A percentile compares a stretch with the other conserved stretches of the same genome.
Conservation (phyloP, 768 basidiomycete genomes). For the Boletus eberwhitei region DNA sequence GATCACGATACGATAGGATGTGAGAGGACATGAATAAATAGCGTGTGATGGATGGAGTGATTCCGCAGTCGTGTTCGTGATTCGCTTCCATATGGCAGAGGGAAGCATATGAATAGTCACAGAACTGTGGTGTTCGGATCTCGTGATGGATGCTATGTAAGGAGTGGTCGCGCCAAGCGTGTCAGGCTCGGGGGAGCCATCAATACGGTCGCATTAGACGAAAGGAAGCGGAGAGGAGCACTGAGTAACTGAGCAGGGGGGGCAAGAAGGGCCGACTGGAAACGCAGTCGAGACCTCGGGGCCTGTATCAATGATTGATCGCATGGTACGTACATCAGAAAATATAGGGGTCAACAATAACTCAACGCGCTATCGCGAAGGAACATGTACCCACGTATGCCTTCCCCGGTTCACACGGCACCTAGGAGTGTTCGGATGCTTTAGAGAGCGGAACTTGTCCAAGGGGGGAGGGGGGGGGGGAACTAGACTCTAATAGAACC, state of each 20-base stretch:
- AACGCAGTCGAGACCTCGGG: background rate
- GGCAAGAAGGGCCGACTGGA: too few species aligned
- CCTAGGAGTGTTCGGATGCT: background rate
- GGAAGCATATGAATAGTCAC: background rate
- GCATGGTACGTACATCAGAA: background rate
- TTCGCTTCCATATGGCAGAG: background rate
- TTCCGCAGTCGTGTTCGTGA: background rate
- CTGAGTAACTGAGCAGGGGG: background rate
- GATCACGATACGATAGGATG: background rate
- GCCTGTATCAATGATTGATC: background rate
- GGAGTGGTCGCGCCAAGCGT: too few species aligned
- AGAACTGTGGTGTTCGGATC: background rate
- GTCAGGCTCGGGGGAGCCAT: background rate
- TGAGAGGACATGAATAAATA: background rate
- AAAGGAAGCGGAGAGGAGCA: background rate
- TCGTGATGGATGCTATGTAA: background rate
- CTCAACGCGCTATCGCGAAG: background rate
- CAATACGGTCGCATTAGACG: background rate
- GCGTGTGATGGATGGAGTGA: background rate
- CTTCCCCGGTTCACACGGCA: background rate
- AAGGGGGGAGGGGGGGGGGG: background rate
- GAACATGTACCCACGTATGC: background rate
- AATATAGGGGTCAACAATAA: background rate
- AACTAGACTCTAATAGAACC: background rate
- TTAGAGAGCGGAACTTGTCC: background rate